Evolutionary conservation across 1,139 yeast species (phyloP), one percentile per base, ranked within the genome.

Genomic region (Geotrichum bryndzae): DNA sequence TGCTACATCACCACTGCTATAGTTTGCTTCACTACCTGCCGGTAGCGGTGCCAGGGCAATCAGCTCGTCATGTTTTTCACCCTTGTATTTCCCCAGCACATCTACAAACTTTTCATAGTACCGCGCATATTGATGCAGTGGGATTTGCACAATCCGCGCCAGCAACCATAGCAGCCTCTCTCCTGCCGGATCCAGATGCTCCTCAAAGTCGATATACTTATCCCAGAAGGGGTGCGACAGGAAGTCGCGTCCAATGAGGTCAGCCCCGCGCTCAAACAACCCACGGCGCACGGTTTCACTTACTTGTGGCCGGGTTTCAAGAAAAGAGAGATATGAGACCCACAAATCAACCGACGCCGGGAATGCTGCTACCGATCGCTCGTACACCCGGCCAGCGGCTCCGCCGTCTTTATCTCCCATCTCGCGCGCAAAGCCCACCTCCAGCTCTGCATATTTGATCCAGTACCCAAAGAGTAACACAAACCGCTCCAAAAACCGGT

Each of bases 391-490:
- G 53, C 56, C 56, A 10, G 60, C 53, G n/a, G 33, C 41, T 18
- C 56, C 58, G 25, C 56, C 58, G 6, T 66, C 68, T 54, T 76
- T 78, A 2, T 90, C 83, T 2, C 73, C 70, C 0, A 76, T 82
- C 73, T 0, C 90, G 90, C 41, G 27, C 13, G 61, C 56, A 54
- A 88, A 72, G 57, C 79, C 78, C 70, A 83, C 87, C 72, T 86
- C 90, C 74, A 84, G 77, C 29, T 80, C 76, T 0, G 97, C 96
- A 71, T 82, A 90, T 65, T 84, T 82, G 54, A 87, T 79, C 94
- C 97, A 90, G 72, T 88, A 90, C 56, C 88, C 90, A 68, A 86
- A 89, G 50, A 87, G 74, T 48, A 80, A 76, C 0, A 98, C 98
- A 72, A 80, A 91, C 61, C 81, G 79, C 1, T 74, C 75, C 15